These are phyloP conservation scores for Betula pendula DNA, from an alignment of 306 rosid genomes.

Conservation along the genomic window DNA sequence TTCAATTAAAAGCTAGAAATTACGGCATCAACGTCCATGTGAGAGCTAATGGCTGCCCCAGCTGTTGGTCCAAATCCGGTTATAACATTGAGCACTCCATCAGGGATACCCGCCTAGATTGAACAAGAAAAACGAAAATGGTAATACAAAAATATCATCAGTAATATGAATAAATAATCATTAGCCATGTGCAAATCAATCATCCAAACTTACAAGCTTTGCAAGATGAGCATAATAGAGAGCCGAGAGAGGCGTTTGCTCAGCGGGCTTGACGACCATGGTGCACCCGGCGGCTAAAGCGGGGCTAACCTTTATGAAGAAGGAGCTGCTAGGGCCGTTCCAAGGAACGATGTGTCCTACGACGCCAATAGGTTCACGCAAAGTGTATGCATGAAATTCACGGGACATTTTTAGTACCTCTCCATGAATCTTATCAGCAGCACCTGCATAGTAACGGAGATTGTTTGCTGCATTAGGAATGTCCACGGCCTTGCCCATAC, in stretches of 20 bases:
- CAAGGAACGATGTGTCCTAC: constrained; percentile 85
- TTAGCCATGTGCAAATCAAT: too few relatives aligned
- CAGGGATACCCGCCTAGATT: constrained; percentile 93
- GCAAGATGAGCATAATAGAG: constrained; percentile 77
- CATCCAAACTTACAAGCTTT: constrained; percentile 44
- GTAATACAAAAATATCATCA: too few relatives aligned
- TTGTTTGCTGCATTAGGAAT: constrained; percentile 44
- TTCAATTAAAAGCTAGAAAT: too few relatives aligned
- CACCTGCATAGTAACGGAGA: constrained; percentile 81
- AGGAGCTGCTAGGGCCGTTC: constrained; percentile 67
- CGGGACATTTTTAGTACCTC: constrained; percentile 52
- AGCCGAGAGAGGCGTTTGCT: constrained; percentile 88
- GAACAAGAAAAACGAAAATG: not conserved
- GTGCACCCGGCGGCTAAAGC: constrained; percentile 93
- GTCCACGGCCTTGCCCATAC: constrained; percentile 39
- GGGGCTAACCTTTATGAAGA: constrained; percentile 58
- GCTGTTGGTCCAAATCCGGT: constrained; percentile 80
- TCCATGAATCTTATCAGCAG: constrained; percentile 89
- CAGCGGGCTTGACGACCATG: constrained; percentile 81
- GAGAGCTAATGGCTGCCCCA: constrained; percentile 71
- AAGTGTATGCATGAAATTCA: constrained; percentile 62
- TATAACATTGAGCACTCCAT: constrained; percentile 81
- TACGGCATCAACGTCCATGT: constrained; percentile 86
- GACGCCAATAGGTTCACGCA: constrained; percentile 78
- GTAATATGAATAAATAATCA: too few relatives aligned